Percentiles rank a stretch among this genome's conserved stretches.
These are phyloP conservation scores for Vinca major DNA, from an alignment of 305 asterid species.

Conservation along the genomic window DNA sequence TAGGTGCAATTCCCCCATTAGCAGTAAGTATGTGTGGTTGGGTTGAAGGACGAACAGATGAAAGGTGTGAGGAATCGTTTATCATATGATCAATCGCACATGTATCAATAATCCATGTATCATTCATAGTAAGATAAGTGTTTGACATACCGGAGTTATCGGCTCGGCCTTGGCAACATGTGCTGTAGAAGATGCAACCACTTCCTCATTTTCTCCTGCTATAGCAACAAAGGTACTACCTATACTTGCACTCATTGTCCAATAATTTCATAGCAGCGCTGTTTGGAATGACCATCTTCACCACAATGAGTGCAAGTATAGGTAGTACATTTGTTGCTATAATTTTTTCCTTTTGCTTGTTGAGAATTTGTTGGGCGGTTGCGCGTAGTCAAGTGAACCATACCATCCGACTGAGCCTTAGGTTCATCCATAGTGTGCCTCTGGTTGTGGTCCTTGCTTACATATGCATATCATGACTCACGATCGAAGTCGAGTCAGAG, in stretches of 20 bases:
- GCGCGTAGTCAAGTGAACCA: not conserved
- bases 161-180: not conserved
- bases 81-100: too few relatives aligned
- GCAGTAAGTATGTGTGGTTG: not conserved
- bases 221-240: not conserved
- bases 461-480: too few relatives aligned
- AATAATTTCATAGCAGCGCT: too few relatives aligned
- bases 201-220: too few relatives aligned
- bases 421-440: too few relatives aligned
- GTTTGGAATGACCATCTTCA: too few relatives aligned
- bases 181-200: not conserved
- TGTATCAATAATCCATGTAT: not conserved
- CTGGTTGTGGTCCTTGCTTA: too few relatives aligned
- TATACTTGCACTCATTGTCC: not conserved
- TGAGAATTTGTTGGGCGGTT: not conserved
- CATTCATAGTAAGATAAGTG: not conserved
- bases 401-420: too few relatives aligned
- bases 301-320: too few relatives aligned
- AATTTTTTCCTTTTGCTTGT: too few relatives aligned
- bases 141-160: not conserved
- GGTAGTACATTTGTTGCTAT: not conserved
- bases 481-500: constrained; percentile 6
- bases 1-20: too few relatives aligned
- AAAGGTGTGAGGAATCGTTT: too few relatives aligned
- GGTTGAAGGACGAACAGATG: not conserved